Evolutionary conservation across 768 basidiomycete species (phyloP), one percentile per base, ranked within the genome.

Genomic region (Ramaria sp.): DNA sequence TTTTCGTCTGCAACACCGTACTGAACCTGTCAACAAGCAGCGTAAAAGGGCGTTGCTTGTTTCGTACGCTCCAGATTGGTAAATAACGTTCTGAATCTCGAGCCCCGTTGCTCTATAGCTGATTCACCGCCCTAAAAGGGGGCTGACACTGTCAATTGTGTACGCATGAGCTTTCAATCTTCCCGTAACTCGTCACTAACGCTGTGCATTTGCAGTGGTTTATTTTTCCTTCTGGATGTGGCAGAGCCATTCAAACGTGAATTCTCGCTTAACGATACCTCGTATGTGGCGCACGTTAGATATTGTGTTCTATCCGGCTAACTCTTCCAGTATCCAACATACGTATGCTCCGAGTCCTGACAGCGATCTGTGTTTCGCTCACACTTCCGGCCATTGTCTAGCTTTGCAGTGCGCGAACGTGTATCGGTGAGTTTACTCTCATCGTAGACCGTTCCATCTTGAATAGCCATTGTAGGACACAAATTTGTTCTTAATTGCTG

Each of bases 61-160:
- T 38, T 83, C 83, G 3, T 89, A 90, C 68, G 75, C 78, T 22
- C 83, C 85, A 0, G 88, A 90, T 61, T 90, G 88, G 87, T 88
- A 57, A 52, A 78, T 61, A 8, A 34, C 13, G 9, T 34, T 34
- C 32, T 9, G 32, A 9, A 8, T n/a, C n/a, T n/a, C n/a, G n/a
- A 13, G n/a, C 38, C 57, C 13, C 34, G 15, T 32, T 44, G 16
- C 12, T 57, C 34, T n/a, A 47, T 27, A n/a, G 25, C n/a, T 38
- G 36, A 39, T 43, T 3, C 7, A 43, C 32, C 34, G 55, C 56
- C 27, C 38, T 50, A 10, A 42, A 57, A 89, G 88, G 88, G 63
- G 79, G 39, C 62, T 89, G 20, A 87, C 85, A 6, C 73, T 88
- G 48, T 61, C 70, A 22, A 67, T 88, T 36, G 79, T 78, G 88